These are phyloP conservation scores for Amanita subjunquillea DNA, from an alignment of 768 basidiomycete species.

Conservation along the genomic window DNA sequence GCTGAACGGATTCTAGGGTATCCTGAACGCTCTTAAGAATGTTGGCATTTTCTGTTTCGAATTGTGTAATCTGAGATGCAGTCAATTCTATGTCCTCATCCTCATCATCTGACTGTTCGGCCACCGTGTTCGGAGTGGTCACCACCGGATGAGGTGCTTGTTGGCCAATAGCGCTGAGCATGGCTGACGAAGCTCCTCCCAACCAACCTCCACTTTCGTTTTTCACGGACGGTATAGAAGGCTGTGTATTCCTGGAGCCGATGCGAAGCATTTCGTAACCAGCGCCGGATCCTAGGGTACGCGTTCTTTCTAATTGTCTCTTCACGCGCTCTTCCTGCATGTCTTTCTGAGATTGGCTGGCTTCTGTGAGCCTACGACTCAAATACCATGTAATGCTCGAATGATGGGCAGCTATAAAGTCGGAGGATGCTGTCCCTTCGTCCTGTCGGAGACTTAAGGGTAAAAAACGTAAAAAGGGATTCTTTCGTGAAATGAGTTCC, in stretches of 20 bases:
- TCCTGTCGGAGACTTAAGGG: slow-evolving; percentile 61
- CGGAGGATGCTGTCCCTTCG: slow-evolving; percentile 40
- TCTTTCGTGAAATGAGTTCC: slow-evolving; percentile 56
- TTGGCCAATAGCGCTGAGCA: slow-evolving; percentile 38
- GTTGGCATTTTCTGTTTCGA: slow-evolving; percentile 84
- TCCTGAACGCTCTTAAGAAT: slow-evolving; percentile 80
- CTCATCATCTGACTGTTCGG: slow-evolving; percentile 46
- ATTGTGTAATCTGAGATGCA: slow-evolving; percentile 82
- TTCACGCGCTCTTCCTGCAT: slow-evolving; percentile 92
- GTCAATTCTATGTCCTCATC: slow-evolving; percentile 79
- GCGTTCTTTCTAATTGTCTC: slow-evolving; percentile 76
- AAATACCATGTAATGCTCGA: slow-evolving; percentile 91
- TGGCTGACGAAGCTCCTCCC: slow-evolving; percentile 43
- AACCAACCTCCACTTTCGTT: slow-evolving; percentile 36
- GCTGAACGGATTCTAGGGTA: slow-evolving; percentile 80
- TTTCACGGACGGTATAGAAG: slow-evolving; percentile 12
- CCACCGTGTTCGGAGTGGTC: slow-evolving; percentile 19
- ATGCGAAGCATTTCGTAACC: slow-evolving; percentile 49
- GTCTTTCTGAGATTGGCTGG: slow-evolving; percentile 70
- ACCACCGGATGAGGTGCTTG: slow-evolving; percentile 28
- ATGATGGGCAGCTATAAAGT: slow-evolving; percentile 85
- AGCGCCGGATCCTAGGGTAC: slow-evolving; percentile 75
- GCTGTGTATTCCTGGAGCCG: slow-evolving; percentile 18
- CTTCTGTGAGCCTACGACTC: slow-evolving; percentile 66
- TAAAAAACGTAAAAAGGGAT: slow-evolving; percentile 59